Base-by-base conservation (phyloP, 805 yeast genomes). In the Kodamaea sagamina region DNA sequence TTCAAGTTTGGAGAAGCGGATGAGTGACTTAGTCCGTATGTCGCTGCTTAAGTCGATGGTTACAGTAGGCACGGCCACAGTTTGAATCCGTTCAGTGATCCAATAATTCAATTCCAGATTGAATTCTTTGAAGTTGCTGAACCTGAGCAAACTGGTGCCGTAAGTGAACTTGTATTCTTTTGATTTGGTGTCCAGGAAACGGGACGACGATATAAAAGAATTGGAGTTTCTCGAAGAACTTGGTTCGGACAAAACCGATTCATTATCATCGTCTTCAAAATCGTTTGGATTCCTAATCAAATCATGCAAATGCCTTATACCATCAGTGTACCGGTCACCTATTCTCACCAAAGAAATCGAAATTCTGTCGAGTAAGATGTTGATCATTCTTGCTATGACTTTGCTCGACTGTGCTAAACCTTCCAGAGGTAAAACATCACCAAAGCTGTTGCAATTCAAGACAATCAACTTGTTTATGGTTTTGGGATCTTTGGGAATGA, bases 331-430 rank as follows among this genome's bases (percentile, higher is more conserved):
- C 10, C 35, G 19, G 2, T 43, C 35, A 3, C 65, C 67, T 24
- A 63, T 52, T 41, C 65, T 47, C 18, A 58, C 46, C 15, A 62
- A 32, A 18, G 55, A 53, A 27, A 61, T 51, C 2, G 65, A 57
- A 22, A 63, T 39, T 24, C 49, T 52, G 6, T 52, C 55, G 17
- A 49, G 40, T 34, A 41, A 29, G 27, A 46, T 42, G 36, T 41
- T 43, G 29, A 48, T 21, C 32, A 40, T 29, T 9, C 38, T 31
- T n/a, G 28, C 12, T 8, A 24, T 27, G 10, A 17, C 15, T 24
- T 32, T 13, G 22, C 19, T 21, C n/a, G 6, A 11, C 24, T 24
- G 12, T 13, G 16, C 32, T 11, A 13, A 5, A 15, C 22, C 25
- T 11, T 27, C 36, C 42, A 29, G 41, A 24, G 43, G 44, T 6